A percentile compares a stretch with the other conserved stretches of the same genome.
These are phyloP conservation scores for Phyllosticta citrichinensis DNA, from an alignment of 2,329 filamentous ascomycete species.

Conservation along the genomic window DNA sequence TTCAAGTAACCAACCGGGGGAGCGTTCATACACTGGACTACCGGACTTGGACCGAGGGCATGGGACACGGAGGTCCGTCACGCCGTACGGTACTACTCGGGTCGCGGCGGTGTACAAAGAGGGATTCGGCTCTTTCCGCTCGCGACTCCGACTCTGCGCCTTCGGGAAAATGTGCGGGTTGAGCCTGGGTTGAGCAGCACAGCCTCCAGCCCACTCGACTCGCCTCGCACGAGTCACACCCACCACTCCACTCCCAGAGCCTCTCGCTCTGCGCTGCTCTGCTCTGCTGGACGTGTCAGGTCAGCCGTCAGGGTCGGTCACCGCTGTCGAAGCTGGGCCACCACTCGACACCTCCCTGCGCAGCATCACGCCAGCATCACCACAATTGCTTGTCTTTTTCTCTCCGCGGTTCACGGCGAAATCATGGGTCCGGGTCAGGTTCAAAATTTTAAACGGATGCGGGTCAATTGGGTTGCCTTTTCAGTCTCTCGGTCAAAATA, in stretches of 20 bases:
- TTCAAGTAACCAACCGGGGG: constrained; percentile 20
- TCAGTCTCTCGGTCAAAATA: neutral
- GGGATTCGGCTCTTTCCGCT: neutral
- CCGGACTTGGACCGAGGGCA: neutral
- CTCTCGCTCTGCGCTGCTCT: neutral
- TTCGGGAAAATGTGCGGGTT: neutral
- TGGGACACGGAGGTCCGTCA: neutral
- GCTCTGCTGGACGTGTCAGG: neutral
- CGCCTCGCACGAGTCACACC: neutral
- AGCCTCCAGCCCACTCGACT: neutral
- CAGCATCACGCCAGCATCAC: neutral
- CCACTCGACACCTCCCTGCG: neutral
- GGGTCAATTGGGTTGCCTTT: neutral
- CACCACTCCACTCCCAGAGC: neutral
- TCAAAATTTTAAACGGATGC: neutral
- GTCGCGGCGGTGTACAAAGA: neutral
- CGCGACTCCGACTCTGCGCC: neutral
- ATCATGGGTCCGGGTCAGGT: neutral
- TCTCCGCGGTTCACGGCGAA: neutral
- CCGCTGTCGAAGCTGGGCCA: neutral
- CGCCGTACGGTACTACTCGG: neutral
- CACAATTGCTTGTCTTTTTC: neutral
- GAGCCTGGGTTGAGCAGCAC: neutral
- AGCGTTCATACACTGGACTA: neutral
- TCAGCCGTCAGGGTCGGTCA: no score